Percentiles rank a stretch among this genome's conserved stretches.
Conservation (phyloP, 1,284 basidiomycete genomes). For the Melampsora americana region DNA sequence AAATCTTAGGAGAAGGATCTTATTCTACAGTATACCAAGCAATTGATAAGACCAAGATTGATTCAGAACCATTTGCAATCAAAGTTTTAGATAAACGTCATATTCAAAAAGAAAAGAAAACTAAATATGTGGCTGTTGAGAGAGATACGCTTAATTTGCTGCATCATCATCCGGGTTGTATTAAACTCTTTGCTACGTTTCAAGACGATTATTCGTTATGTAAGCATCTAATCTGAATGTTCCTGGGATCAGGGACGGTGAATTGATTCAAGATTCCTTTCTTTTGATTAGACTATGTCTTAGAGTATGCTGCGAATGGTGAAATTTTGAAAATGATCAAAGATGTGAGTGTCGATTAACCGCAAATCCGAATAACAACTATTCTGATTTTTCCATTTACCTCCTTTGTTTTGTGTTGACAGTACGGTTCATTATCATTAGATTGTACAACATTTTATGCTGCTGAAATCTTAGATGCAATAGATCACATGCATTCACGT, state of each 20-base stretch:
- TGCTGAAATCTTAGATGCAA: slow-evolving; percentile 80
- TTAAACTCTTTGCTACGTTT: slow-evolving; percentile 50
- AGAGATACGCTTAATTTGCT: slow-evolving; percentile 62
- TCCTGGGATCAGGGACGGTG: too few relatives aligned
- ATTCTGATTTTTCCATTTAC: neutral
- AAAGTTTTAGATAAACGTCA: slow-evolving; percentile 70
- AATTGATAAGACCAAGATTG: slow-evolving; percentile 10
- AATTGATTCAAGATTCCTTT: neutral
- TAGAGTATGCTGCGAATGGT: slow-evolving; percentile 84
- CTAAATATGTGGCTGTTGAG: slow-evolving; percentile 65
- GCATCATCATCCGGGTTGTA: slow-evolving; percentile 53
- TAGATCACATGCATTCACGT: slow-evolving; percentile 82
- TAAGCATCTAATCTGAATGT: too few relatives aligned
- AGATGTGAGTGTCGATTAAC: slow-evolving; percentile 49
- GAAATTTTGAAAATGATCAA: slow-evolving; percentile 78
- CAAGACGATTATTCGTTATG: slow-evolving; percentile 48
- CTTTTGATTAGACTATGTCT: slow-evolving; percentile 72
- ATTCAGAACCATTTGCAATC: slow-evolving; percentile 62
- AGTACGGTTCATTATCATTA: slow-evolving; percentile 70
- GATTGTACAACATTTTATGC: slow-evolving; percentile 73
- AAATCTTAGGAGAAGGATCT: slow-evolving; percentile 55
- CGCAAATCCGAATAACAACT: too few relatives aligned
- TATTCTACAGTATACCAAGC: slow-evolving; percentile 54
- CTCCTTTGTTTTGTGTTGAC: neutral
- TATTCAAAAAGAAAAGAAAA: slow-evolving; percentile 63